Conservation (phyloP, 768 basidiomycete species). For the Mycena capillaripes region DNA sequence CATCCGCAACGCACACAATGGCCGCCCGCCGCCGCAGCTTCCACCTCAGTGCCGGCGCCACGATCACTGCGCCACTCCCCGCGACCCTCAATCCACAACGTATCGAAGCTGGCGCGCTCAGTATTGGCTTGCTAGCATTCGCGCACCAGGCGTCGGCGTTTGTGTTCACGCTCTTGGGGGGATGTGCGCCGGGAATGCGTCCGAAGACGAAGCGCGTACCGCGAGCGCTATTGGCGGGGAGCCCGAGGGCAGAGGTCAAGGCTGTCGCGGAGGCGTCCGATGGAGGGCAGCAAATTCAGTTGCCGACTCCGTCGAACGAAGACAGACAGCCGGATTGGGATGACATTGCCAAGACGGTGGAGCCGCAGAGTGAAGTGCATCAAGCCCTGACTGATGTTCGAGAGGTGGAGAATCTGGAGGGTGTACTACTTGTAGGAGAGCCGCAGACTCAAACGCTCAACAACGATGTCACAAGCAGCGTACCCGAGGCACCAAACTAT, state of each 20-base stretch:
- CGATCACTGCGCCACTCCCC: background rate
- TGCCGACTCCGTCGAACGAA: background rate
- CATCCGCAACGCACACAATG: background rate
- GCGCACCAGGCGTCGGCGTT: conserved; percentile 27
- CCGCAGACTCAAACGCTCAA: background rate
- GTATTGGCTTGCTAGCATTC: conserved; percentile 17
- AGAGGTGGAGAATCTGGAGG: background rate
- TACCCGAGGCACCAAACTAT: background rate
- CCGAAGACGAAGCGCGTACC: background rate
- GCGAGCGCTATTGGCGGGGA: conserved; percentile 11
- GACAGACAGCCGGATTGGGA: background rate
- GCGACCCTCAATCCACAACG: background rate
- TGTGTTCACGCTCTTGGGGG: conserved; percentile 17
- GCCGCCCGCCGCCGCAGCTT: conserved; percentile 31
- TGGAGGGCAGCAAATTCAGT: background rate
- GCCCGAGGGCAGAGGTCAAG: background rate
- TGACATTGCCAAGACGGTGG: background rate
- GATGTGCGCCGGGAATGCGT: conserved; percentile 24
- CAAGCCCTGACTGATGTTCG: background rate
- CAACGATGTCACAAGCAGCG: background rate
- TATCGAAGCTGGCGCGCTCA: background rate
- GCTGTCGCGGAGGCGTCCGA: background rate
- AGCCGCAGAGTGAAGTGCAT: background rate
- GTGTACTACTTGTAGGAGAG: background rate
- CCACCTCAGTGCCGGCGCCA: conserved; percentile 20